Conservation (phyloP, 2,329 filamentous ascomycete genomes). For the Dothistroma septosporum region DNA sequence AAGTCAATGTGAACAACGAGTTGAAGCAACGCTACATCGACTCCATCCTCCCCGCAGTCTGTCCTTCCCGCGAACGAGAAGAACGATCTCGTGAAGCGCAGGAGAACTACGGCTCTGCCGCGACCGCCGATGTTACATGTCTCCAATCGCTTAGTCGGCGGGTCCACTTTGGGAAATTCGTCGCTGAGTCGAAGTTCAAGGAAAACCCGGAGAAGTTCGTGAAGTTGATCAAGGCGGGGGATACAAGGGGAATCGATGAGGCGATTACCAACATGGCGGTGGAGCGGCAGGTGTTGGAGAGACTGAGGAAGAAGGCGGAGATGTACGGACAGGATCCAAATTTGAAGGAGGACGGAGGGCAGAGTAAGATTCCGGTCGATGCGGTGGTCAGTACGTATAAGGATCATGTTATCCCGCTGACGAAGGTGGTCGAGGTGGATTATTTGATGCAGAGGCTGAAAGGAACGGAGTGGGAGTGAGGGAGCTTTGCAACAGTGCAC, state of each 20-base stretch:
- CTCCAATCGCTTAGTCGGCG: conserved; percentile 84
- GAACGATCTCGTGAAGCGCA: conserved; percentile 73
- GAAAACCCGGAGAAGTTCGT: conserved; percentile 78
- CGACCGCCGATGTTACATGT: conserved; percentile 84
- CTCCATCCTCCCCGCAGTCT: conserved; percentile 77
- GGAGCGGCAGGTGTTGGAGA: conserved; percentile 85
- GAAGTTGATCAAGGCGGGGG: conserved; percentile 71
- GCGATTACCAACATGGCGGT: conserved; percentile 88
- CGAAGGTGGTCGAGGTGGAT: conserved; percentile 97
- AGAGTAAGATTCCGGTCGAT: conserved; percentile 83
- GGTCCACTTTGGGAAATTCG: conserved; percentile 98
- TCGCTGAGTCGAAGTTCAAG: conserved; percentile 91
- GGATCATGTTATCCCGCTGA: conserved; percentile 91
- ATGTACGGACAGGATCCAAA: conserved; percentile 92
- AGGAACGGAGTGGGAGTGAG: conserved; percentile 47
- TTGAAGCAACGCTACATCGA: conserved; percentile 83
- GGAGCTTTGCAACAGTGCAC: not conserved
- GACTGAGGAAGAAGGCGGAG: conserved; percentile 80
- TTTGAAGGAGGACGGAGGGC: conserved; percentile 42
- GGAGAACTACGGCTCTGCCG: conserved; percentile 93
- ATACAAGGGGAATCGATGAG: conserved; percentile 75
- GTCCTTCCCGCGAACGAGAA: conserved; percentile 67
- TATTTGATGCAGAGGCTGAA: conserved; percentile 92
- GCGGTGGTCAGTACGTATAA: conserved; percentile 86
- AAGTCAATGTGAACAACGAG: conserved; percentile 83